These are phyloP conservation scores for Brassica juncea DNA, from an alignment of 345 rosid species.

Conservation along the genomic window DNA sequence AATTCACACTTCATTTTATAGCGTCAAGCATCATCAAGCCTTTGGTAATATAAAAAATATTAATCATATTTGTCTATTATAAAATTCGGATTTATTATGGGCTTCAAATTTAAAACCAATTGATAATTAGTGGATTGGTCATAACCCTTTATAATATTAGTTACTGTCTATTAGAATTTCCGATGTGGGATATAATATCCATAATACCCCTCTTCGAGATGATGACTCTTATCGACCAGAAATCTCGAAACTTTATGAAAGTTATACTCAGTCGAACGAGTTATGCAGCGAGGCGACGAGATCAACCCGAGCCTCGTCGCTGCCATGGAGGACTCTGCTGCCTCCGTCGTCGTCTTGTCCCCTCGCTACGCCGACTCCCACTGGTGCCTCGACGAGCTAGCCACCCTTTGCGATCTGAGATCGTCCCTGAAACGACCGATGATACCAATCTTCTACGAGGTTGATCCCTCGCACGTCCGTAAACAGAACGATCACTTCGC, in stretches of 20 bases:
- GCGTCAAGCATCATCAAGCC: neutral
- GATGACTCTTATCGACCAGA: no score
- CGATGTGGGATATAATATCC: neutral
- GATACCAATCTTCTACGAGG: slow-evolving; percentile 51
- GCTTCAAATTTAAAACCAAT: no score
- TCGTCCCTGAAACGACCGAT: slow-evolving; percentile 26
- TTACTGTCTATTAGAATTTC: no score
- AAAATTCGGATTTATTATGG: no score
- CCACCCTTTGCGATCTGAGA: slow-evolving; percentile 41
- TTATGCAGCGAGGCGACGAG: slow-evolving; percentile 47
- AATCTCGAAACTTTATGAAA: no score
- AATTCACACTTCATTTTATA: slow-evolving; percentile 1
- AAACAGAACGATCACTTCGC: slow-evolving; percentile 43
- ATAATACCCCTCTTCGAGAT: no score
- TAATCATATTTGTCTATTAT: no score
- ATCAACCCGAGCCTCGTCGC: slow-evolving; percentile 36
- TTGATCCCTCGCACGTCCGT: slow-evolving; percentile 56
- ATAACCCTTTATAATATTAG: no score
- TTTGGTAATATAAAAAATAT: no score
- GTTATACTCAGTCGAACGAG: no score
- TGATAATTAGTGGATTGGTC: no score
- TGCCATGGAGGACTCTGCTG: slow-evolving; percentile 62
- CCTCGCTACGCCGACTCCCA: slow-evolving; percentile 42
- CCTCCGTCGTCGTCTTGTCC: slow-evolving; percentile 48
- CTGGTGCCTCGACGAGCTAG: slow-evolving; percentile 58